Base-by-base conservation (phyloP, 768 basidiomycete genomes). In the Termitomyces sp. region DNA sequence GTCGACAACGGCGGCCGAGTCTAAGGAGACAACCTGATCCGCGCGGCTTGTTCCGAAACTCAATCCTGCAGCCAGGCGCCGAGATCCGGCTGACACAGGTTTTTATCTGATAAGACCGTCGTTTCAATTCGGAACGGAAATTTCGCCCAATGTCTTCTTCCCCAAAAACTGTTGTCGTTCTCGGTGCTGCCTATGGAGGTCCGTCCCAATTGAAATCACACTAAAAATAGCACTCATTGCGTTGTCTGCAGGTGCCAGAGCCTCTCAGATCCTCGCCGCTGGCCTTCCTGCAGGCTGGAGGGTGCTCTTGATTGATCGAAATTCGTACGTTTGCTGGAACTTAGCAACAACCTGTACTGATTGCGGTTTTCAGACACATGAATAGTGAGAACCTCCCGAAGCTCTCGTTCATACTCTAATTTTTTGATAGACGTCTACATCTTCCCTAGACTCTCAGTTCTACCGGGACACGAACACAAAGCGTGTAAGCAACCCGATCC, bases 391-490 rank as follows among this genome's bases (percentile, higher is more conserved):
- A 14, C 16, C 27, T 30, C 14, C 22, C 39, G 14, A 6, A 53
- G 2, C 52, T 6, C 26, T 18, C 22, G 1, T 20, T 45, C 14
- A 10, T 6, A 36, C 43, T 51, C 27, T 30, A 46, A 47, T 39
- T 58, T 48, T 16, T 32, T 34, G 20, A 33, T 54, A 77, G 80
- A 83, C 62, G 75, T 85, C 1, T 88, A 87, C 67, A 79, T 82
- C 32, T 75, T 87, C 40, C 81, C 85, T 4, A 74, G 85, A 52
- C 78, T 80, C 52, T 79, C 83, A 18, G 79, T 85, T 22, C 75
- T 86, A 5, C 75, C 83, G 40, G 79, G 81, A 20, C 82, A 86
- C 62, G 84, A 85, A 69, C 81, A 86, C 70, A 87, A 86, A 74
- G 84, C 84, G 27, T 87, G 82, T 83, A 56, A 59, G 79, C 69